Evolutionary conservation across 139 green algal species (phyloP).

Genomic region (Mychonastes homosphaera): DNA sequence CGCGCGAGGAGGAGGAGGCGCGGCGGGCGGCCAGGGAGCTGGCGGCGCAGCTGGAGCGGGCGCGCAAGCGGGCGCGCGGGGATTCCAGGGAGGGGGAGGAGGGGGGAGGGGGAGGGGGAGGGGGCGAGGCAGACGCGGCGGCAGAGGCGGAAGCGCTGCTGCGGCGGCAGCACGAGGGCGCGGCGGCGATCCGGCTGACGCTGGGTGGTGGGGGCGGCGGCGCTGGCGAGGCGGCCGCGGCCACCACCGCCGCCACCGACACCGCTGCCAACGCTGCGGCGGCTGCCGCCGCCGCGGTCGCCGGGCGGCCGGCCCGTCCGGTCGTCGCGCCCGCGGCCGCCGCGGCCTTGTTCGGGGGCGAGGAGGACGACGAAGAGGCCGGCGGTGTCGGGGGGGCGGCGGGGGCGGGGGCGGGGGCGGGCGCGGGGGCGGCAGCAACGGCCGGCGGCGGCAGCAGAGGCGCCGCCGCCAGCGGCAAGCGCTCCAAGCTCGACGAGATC

Average conservation of each 20-base stretch:
- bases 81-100: conserved; percentile 7
- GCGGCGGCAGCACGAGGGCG: conserved; percentile 8
- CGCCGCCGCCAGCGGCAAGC: conserved; percentile 11
- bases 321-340: neutral
- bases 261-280: neutral
- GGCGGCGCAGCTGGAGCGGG: conserved; percentile 40
- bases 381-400: neutral
- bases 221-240: neutral
- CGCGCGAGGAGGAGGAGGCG: conserved; percentile 25
- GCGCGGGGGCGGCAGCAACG: conserved; percentile 6
- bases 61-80: conserved; percentile 24
- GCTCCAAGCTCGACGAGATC: conserved; percentile 64
- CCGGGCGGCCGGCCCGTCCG: neutral
- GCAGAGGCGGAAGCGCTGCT: neutral
- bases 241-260: neutral
- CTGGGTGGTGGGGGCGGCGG: neutral
- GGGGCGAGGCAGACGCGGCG: neutral
- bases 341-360: conserved; percentile 18
- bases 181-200: neutral
- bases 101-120: neutral
- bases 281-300: neutral
- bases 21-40: too few species aligned
- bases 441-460: neutral
- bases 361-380: neutral
- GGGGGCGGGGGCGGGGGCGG: neutral